Evolutionary conservation across 257 asterid genomes (phyloP).

Genomic region (Solanum chmielewskii): DNA sequence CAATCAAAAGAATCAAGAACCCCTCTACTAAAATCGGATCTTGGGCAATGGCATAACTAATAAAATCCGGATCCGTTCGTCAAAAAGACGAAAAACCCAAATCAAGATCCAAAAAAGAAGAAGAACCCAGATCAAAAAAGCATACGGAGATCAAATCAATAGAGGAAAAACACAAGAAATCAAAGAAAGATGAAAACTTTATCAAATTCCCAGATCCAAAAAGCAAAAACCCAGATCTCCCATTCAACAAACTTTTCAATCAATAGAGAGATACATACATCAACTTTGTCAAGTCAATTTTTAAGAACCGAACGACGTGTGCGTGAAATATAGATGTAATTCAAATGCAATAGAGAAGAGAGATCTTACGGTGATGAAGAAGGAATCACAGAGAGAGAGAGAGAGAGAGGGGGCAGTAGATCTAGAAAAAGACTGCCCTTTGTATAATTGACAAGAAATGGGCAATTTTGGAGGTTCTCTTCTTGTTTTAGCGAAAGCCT

Average conservation of each 20-base stretch:
- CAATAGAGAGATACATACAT: not conserved
- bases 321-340: too few species aligned
- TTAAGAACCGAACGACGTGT: not conserved
- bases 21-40: not conserved
- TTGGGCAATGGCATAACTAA: not conserved
- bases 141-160: not conserved
- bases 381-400: not conserved
- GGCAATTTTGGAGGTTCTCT: not conserved
- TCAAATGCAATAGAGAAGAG: not conserved
- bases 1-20: not conserved
- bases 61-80: not conserved
- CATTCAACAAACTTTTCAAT: not conserved
- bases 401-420: slow-evolving; percentile 3
- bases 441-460: not conserved
- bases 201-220: not conserved
- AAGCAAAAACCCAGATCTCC: not conserved
- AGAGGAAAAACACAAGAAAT: not conserved
- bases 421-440: slow-evolving; percentile 19
- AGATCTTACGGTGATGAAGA: slow-evolving; percentile 1
- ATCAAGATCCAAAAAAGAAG: not conserved
- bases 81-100: not conserved
- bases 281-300: not conserved
- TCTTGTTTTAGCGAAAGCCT: not conserved
- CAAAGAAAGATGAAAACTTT: not conserved
- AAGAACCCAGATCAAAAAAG: not conserved